phyloP scores from a whole-genome alignment of 2,329 filamentous ascomycete species.

The Botryotinia globosa region DNA sequence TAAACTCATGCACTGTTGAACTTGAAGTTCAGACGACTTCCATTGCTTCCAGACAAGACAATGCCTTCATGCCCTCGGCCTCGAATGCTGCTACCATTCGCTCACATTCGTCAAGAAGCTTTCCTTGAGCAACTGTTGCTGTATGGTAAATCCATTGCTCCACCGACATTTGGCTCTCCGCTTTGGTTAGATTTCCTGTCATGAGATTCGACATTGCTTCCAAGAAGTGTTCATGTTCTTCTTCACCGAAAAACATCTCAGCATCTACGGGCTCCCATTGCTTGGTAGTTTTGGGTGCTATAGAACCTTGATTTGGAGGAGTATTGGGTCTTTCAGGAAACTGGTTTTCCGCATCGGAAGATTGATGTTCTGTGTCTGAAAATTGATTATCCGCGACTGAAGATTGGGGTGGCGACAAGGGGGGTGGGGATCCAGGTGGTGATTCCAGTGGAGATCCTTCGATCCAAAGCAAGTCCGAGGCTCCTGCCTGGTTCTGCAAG shows the following conservation, averaged over 20 bases:
- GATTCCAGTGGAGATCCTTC: slow-evolving; percentile 7
- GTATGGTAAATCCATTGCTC: slow-evolving; percentile 89
- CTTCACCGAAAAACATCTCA: slow-evolving; percentile 61
- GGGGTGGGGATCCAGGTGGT: slow-evolving; percentile 19
- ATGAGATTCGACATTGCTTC: slow-evolving; percentile 48
- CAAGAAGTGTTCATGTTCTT: slow-evolving; percentile 34
- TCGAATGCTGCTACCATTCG: slow-evolving; percentile 80
- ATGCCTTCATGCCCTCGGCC: slow-evolving; percentile 73
- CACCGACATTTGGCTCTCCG: slow-evolving; percentile 86
- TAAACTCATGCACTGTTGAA: neutral
- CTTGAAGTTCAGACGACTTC: neutral
- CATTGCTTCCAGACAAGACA: slow-evolving; percentile 65
- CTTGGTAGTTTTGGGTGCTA: slow-evolving; percentile 53
- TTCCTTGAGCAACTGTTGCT: slow-evolving; percentile 75
- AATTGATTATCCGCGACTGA: slow-evolving; percentile 54
- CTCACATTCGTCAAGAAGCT: slow-evolving; percentile 78
- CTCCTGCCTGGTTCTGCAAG: slow-evolving; percentile 6
- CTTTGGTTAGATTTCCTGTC: slow-evolving; percentile 62
- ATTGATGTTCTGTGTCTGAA: slow-evolving; percentile 68
- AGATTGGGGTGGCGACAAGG: slow-evolving; percentile 43
- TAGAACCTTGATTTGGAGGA: slow-evolving; percentile 58
- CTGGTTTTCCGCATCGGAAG: slow-evolving; percentile 77
- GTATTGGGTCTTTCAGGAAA: slow-evolving; percentile 41
- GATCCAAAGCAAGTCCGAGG: slow-evolving; percentile 12
- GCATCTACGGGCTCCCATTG: slow-evolving; percentile 76